These are phyloP conservation scores for Kokia cookei DNA, from an alignment of 441 rosid genomes.

Conservation along the genomic window DNA sequence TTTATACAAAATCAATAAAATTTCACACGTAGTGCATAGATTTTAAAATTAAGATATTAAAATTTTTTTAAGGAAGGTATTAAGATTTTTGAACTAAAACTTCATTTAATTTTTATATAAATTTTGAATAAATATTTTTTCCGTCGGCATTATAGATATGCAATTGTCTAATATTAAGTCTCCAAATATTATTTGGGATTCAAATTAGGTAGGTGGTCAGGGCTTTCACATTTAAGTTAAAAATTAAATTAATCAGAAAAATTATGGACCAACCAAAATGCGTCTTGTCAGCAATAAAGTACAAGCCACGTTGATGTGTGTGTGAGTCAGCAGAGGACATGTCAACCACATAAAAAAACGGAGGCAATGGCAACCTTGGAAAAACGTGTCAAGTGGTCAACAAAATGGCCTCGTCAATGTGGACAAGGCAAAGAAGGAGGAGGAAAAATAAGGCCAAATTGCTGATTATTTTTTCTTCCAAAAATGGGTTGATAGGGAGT, in stretches of 20 bases:
- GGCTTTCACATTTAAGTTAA: neutral
- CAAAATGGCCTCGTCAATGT: too few relatives aligned
- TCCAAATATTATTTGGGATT: neutral
- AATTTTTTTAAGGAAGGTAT: too few relatives aligned
- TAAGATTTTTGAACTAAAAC: too few relatives aligned
- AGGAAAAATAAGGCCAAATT: neutral
- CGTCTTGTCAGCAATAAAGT: conserved; percentile 7
- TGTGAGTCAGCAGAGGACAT: conserved; percentile 16
- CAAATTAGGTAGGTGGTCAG: neutral
- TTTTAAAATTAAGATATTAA: too few relatives aligned
- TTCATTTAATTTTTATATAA: too few relatives aligned
- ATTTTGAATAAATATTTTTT: too few relatives aligned
- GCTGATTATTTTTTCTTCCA: neutral
- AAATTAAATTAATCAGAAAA: neutral
- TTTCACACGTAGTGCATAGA: too few relatives aligned
- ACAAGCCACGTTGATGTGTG: conserved; percentile 8
- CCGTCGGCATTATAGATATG: too few relatives aligned
- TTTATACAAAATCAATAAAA: too few relatives aligned
- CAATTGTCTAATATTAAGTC: neutral
- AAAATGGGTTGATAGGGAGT: neutral
- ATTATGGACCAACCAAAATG: neutral
- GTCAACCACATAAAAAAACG: conserved; percentile 3
- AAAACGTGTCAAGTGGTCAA: neutral
- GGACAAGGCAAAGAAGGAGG: neutral
- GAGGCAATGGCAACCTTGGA: neutral